Conservation (phyloP, 75 land plant species). For the Isoetes taiwanensis region DNA sequence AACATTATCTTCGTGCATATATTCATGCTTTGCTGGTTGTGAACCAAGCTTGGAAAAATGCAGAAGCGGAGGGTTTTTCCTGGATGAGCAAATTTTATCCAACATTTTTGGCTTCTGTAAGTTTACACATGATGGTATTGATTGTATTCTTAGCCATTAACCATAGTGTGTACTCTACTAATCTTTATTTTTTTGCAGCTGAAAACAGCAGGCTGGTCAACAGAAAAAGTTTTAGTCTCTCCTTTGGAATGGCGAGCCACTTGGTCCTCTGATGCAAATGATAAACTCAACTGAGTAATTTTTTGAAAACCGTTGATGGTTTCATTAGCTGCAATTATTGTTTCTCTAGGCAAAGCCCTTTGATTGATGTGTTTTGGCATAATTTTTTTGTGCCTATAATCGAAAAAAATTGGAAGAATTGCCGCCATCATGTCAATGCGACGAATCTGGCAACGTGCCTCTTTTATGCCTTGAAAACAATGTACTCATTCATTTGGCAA, state of each 20-base stretch:
- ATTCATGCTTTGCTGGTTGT: slow-evolving; percentile 18
- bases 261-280: no score
- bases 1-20: slow-evolving; percentile 22
- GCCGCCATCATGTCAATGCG: no score
- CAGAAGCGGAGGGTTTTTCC: slow-evolving; percentile 7
- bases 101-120: slow-evolving; percentile 13
- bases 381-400: no score
- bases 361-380: no score
- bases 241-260: slow-evolving; percentile 29
- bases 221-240: slow-evolving; percentile 14
- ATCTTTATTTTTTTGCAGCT: slow-evolving; percentile 16
- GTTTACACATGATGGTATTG: not conserved
- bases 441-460: no score
- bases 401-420: no score
- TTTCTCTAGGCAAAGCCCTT: no score
- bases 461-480: no score
- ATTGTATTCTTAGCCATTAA: not conserved
- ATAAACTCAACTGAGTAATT: no score
- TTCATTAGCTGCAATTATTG: no score
- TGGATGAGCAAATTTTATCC: slow-evolving; percentile 21
- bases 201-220: slow-evolving; percentile 18
- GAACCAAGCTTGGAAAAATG: not conserved
- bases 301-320: no score
- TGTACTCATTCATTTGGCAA: no score
- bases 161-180: not conserved